phyloP scores from a whole-genome alignment of 2,329 filamentous ascomycete genomes.

The Ophiostoma angusticollis region DNA sequence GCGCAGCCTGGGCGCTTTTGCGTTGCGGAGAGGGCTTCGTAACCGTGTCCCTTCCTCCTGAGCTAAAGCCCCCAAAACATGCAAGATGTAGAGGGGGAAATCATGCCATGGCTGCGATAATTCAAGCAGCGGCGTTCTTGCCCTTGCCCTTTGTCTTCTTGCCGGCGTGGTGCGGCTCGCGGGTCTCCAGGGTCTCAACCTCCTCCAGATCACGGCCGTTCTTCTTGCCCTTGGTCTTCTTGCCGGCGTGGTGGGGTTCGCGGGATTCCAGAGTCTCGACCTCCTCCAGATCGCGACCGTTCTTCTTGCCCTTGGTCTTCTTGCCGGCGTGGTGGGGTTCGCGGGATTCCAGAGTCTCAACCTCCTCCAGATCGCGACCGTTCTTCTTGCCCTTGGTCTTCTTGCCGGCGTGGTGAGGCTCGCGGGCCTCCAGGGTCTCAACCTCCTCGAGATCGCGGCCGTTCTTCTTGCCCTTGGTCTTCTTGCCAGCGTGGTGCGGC shows the following conservation, averaged over 20 bases:
- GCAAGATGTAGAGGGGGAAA: too few species aligned
- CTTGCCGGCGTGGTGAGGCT: constrained; percentile 14
- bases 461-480: background rate
- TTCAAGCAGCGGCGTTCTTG: constrained; percentile 8
- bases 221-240: constrained; percentile 13
- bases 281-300: constrained; percentile 2
- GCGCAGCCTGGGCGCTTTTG: too few species aligned
- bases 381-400: constrained; percentile 6
- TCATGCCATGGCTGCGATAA: too few species aligned
- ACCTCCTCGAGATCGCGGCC: background rate
- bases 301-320: constrained; percentile 11
- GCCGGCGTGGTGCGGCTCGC: constrained; percentile 14
- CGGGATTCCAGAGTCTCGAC: constrained; percentile 9
- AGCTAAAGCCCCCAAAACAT: too few species aligned
- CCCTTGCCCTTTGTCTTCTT: constrained; percentile 13
- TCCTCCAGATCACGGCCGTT: background rate
- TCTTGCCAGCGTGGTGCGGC: constrained; percentile 9
- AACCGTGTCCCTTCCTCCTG: too few species aligned
- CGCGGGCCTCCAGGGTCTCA: constrained; percentile 5
- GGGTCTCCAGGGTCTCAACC: constrained; percentile 3
- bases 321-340: constrained; percentile 17
- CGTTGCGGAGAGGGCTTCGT: too few species aligned
- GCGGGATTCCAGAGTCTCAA: constrained; percentile 10
- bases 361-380: constrained; percentile 4
- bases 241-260: constrained; percentile 14